Evolutionary conservation across 2,329 filamentous ascomycete genomes (phyloP).

Genomic region (Biscogniauxia marginata): DNA sequence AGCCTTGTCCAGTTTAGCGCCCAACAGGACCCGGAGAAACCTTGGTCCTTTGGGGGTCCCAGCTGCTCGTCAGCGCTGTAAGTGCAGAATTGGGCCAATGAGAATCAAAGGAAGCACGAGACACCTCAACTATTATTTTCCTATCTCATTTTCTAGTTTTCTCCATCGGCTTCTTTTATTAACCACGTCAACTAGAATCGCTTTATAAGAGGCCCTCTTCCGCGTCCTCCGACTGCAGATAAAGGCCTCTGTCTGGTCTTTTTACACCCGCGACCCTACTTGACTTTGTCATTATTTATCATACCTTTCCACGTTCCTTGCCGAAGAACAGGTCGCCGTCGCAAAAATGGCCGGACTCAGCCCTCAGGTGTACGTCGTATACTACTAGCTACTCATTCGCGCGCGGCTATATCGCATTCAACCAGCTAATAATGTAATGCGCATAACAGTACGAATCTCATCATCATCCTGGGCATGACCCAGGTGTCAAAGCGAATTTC

Average conservation of each 20-base stretch:
- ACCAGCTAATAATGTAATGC: slow-evolving; percentile 24
- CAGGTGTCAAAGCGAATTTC: slow-evolving; percentile 95
- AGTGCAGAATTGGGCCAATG: not conserved
- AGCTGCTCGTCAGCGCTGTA: not conserved
- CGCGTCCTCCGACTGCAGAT: not conserved
- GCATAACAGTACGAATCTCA: slow-evolving; percentile 73
- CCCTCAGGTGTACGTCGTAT: slow-evolving; percentile 59
- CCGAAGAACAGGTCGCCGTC: slow-evolving; percentile 8
- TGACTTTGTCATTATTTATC: not conserved
- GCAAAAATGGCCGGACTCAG: slow-evolving; percentile 60
- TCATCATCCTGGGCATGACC: slow-evolving; percentile 97
- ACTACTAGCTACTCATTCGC: no score
- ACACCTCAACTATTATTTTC: slow-evolving; percentile 5
- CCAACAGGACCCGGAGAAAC: not conserved
- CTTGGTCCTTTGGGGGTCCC: not conserved
- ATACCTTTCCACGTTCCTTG: not conserved
- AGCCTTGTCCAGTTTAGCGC: not conserved
- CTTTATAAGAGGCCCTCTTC: slow-evolving; percentile 1
- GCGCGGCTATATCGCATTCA: slow-evolving; percentile 1
- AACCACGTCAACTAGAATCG: not conserved
- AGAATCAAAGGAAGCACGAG: not conserved
- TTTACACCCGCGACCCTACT: not conserved
- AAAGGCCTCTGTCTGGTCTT: not conserved
- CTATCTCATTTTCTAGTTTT: slow-evolving; percentile 17
- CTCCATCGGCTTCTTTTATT: slow-evolving; percentile 21